These are phyloP conservation scores for Fusarium duplospermum DNA, from an alignment of 2,329 filamentous ascomycete species.

Conservation along the genomic window DNA sequence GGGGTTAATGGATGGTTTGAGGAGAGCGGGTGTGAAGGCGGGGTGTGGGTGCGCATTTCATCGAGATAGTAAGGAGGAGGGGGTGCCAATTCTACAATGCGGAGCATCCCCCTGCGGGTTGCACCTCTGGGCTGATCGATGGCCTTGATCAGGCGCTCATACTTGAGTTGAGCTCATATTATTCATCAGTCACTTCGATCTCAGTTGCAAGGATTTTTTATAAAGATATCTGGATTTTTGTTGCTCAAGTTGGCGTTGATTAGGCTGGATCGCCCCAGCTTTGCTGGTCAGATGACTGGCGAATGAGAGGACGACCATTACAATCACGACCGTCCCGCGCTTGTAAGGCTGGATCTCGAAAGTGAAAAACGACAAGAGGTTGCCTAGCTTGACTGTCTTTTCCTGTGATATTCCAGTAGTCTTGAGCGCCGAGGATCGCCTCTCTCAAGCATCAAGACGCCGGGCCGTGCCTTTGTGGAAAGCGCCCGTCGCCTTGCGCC, in stretches of 20 bases:
- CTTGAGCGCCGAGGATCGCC: background rate
- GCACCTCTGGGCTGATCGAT: background rate
- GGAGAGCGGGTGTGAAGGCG: constrained; percentile 45
- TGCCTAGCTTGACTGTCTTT: background rate
- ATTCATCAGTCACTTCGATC: background rate
- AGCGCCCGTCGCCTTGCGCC: background rate
- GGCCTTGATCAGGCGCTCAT: no score
- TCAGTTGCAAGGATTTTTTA: background rate
- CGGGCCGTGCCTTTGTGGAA: background rate
- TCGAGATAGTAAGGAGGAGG: background rate
- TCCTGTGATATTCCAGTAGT: background rate
- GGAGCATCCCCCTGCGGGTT: background rate
- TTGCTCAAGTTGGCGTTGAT: background rate
- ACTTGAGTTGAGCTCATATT: background rate
- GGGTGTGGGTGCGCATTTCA: constrained; percentile 41
- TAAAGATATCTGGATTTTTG: background rate
- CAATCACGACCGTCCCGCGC: background rate
- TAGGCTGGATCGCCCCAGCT: background rate
- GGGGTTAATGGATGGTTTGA: constrained; percentile 27
- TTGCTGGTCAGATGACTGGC: background rate
- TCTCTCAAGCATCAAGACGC: background rate
- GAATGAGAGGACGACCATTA: constrained; percentile 29
- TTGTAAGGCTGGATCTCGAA: background rate
- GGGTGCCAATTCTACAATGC: constrained; percentile 3
- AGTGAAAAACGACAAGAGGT: background rate